These are phyloP conservation scores for Rhodotorula sphaerocarpa DNA, from an alignment of 768 basidiomycete species.

Conservation along the genomic window DNA sequence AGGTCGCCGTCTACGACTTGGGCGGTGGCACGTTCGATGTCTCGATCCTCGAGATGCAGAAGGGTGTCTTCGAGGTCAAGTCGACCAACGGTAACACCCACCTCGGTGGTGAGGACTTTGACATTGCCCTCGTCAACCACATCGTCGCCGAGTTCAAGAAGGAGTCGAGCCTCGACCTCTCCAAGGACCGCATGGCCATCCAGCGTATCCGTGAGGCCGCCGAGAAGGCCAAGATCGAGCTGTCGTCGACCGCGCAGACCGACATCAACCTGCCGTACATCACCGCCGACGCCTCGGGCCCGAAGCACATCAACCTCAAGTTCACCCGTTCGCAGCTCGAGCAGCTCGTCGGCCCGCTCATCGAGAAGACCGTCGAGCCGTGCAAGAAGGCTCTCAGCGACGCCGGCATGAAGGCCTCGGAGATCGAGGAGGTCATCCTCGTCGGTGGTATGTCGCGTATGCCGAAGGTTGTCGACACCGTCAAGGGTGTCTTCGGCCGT, in stretches of 20 bases:
- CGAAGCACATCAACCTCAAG: conserved; percentile 93
- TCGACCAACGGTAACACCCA: conserved; percentile 99
- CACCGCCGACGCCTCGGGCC: conserved; percentile 86
- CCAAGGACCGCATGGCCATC: conserved; percentile 85
- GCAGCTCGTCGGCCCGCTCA: conserved; percentile 66
- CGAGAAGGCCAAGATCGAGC: conserved; percentile 98
- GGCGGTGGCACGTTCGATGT: conserved; percentile 99
- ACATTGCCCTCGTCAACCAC: conserved; percentile 75
- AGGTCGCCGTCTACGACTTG: conserved; percentile 97
- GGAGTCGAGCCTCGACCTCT: conserved; percentile 71
- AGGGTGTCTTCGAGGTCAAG: conserved; percentile 99
- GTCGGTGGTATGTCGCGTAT: conserved; percentile 99
- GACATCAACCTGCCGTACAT: conserved; percentile 98
- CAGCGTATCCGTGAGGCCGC: conserved; percentile 98
- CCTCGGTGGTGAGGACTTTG: conserved; percentile 95
- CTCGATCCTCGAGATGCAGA: conserved; percentile 98
- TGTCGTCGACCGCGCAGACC: conserved; percentile 88
- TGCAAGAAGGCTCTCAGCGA: conserved; percentile 96
- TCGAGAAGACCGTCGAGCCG: conserved; percentile 84
- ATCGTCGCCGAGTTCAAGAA: conserved; percentile 91
- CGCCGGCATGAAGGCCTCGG: conserved; percentile 83
- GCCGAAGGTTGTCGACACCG: conserved; percentile 89
- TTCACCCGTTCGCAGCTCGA: conserved; percentile 85
- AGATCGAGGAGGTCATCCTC: conserved; percentile 92
- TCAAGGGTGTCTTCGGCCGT: conserved; percentile 85